Base-by-base conservation (phyloP, 2,329 filamentous ascomycete species). In the Phialemoniopsis sp. region DNA sequence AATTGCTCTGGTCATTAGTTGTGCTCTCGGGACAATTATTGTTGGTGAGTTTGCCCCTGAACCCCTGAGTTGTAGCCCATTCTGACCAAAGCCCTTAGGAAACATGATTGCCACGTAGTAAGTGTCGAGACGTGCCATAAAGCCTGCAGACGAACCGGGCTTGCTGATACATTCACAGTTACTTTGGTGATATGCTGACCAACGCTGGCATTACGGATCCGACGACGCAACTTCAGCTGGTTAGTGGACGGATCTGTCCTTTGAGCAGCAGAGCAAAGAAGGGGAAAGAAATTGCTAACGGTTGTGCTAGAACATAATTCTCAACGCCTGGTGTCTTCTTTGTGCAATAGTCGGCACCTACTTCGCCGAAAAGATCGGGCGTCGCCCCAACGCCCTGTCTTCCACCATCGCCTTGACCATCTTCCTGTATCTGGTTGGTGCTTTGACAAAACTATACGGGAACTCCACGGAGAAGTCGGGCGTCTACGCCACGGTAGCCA, bases 11-110 rank as follows among this genome's bases (percentile, higher is more conserved):
- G n/a, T n/a, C n/a, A n/a, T n/a, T n/a, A n/a, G n/a, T n/a, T n/a
- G n/a, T n/a, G 58, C 51, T 1, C 43, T 54, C 3, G 54, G 59
- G 33, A 9, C 32, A 15, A 15, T 9, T 14, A 9, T 15, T 5
- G 38, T 37, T 30, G 46, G 40, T 13, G 41, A 9, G 9, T n/a
- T n/a, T 9, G n/a, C 28, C 9, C n/a, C 28, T 29, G 9, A 29
- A 9, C 28, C 28, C n/a, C n/a, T 29, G 28, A 29, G 9, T n/a
- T 9, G n/a, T n/a, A 9, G n/a, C n/a, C n/a, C n/a, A 9, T 29
- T 9, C 28, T n/a, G 9, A 29, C n/a, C n/a, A 9, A 9, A 9
- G 28, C 28, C 28, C 28, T n/a, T 29, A 29, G n/a, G n/a, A n/a
- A n/a, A n/a, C n/a, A n/a, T n/a, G n/a, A n/a, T n/a, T n/a, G n/a